Conservation (phyloP, 2,329 filamentous ascomycete genomes). For the Grosmannia penicillata region DNA sequence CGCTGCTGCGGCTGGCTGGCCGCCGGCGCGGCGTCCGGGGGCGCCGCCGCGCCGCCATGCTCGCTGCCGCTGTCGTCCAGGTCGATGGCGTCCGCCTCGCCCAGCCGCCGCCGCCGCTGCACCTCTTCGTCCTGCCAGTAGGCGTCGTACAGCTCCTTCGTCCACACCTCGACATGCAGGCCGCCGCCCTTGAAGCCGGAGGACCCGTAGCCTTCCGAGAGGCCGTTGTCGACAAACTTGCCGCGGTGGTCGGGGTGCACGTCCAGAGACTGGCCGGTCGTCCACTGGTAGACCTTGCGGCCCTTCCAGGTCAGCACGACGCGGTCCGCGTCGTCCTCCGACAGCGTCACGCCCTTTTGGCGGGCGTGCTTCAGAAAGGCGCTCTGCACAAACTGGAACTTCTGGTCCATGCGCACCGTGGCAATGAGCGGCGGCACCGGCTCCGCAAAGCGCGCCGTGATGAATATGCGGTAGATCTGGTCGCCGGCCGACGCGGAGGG, state of each 20-base stretch:
- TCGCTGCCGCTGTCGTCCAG: conserved; percentile 9
- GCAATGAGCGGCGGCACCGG: conserved; percentile 32
- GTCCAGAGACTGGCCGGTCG: conserved; percentile 55
- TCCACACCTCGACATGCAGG: conserved; percentile 69
- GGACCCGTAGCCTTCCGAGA: conserved; percentile 22
- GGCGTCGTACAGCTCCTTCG: conserved; percentile 41
- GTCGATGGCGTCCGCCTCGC: conserved; percentile 22
- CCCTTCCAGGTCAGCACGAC: conserved; percentile 71
- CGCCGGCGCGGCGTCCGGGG: not conserved
- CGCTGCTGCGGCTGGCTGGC: conserved; percentile 11
- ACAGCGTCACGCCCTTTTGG: conserved; percentile 24
- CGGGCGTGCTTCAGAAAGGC: conserved; percentile 55
- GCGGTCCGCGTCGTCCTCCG: conserved; percentile 27
- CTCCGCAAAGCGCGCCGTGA: conserved; percentile 49
- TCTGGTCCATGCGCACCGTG: conserved; percentile 51
- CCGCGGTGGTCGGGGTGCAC: conserved; percentile 33
- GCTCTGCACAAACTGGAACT: conserved; percentile 49
- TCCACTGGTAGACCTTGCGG: conserved; percentile 58
- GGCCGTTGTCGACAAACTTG: conserved; percentile 21
- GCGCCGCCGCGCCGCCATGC: conserved; percentile 1
- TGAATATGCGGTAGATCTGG: conserved; percentile 32
- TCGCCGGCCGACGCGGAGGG: not conserved
- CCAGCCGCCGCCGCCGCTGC: conserved; percentile 26
- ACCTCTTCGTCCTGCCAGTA: conserved; percentile 34
- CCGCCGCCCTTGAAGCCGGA: conserved; percentile 32